Base-by-base conservation (phyloP, 306 rosid genomes). In the Trichosanthes truncata region DNA sequence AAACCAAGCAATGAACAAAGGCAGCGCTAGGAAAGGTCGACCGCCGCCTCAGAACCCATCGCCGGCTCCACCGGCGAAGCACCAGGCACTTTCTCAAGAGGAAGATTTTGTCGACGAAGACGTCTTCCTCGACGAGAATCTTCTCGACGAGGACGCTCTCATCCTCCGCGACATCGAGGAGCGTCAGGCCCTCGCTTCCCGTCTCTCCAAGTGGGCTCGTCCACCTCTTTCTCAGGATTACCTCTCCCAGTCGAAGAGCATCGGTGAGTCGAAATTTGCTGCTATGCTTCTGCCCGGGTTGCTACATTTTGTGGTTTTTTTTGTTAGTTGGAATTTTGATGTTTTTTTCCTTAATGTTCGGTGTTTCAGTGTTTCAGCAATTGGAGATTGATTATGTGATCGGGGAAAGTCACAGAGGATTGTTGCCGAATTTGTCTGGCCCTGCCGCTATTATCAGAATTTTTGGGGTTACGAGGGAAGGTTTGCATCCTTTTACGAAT, bases 31-130 rank as follows among this genome's bases (percentile, higher is more conserved):
- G 21, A 95, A 95, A 66, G 90, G 97, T 14, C 85, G 87, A 6
- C 77, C 90, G 21, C 87, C 92, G 31, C 79, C 88, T 46, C 79
- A 82, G 23, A 76, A 83, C 29, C 87, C 86, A 0, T 84, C 94
- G 0, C 86, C 87, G 78, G 78, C 83, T n/a, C 91, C 84, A 23
- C 86, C 55, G 14, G 43, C 92, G 0, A 87, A 89, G 88, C 84
- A 65, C 83, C 96, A 82, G 11, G 89, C 91, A 40, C n/a, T 72
- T 2, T 75, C 92, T 0, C 88, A 83, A 48, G 98, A 90, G 74
- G 98, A 95, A 4, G 98, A 95, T 7, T 92, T 92, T 80, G 67
- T 89, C n/a, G 98, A 95, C 74, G 98, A 95, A 78, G 98, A 95
- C 57, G 90, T 95, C 49, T 95, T 87, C 86, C 84, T 92, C 15